Evolutionary conservation across 2,329 filamentous ascomycete species (phyloP).

Genomic region (Metarhizium album): DNA sequence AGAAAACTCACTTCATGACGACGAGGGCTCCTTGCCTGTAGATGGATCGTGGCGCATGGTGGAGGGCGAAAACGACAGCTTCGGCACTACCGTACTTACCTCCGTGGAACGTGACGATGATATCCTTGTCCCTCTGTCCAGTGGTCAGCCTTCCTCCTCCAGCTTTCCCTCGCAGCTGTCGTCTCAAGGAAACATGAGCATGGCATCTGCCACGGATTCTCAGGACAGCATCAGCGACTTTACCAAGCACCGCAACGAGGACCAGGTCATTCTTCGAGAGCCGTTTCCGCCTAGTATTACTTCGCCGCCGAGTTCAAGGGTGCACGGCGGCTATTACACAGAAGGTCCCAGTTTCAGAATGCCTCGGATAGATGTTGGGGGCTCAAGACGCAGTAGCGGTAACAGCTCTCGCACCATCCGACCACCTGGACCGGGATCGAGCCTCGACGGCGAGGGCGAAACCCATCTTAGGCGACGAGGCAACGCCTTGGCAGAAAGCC

Average conservation of each 20-base stretch:
- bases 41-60: slow-evolving; percentile 52
- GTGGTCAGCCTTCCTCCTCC: slow-evolving; percentile 24
- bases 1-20: slow-evolving; percentile 9
- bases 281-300: slow-evolving; percentile 46
- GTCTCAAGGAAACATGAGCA: slow-evolving; percentile 19
- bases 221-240: slow-evolving; percentile 48
- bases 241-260: slow-evolving; percentile 40
- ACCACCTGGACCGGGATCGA: slow-evolving; percentile 13
- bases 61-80: slow-evolving; percentile 50
- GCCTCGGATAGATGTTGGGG: slow-evolving; percentile 35
- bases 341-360: slow-evolving; percentile 43
- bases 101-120: slow-evolving; percentile 28
- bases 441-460: slow-evolving; percentile 14
- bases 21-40: slow-evolving; percentile 26
- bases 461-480: slow-evolving; percentile 18
- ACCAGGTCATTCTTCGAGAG: slow-evolving; percentile 41
- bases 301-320: slow-evolving; percentile 21
- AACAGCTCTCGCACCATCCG: slow-evolving; percentile 20
- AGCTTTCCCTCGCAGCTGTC: slow-evolving; percentile 36
- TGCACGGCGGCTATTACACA: slow-evolving; percentile 20
- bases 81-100: slow-evolving; percentile 43
- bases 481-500: slow-evolving; percentile 11
- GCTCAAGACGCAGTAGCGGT: slow-evolving; percentile 22
- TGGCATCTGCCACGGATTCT: slow-evolving; percentile 30
- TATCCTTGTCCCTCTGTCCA: slow-evolving; percentile 25